phyloP scores from a whole-genome alignment of 345 rosid genomes.

The Gossypium anomalum region DNA sequence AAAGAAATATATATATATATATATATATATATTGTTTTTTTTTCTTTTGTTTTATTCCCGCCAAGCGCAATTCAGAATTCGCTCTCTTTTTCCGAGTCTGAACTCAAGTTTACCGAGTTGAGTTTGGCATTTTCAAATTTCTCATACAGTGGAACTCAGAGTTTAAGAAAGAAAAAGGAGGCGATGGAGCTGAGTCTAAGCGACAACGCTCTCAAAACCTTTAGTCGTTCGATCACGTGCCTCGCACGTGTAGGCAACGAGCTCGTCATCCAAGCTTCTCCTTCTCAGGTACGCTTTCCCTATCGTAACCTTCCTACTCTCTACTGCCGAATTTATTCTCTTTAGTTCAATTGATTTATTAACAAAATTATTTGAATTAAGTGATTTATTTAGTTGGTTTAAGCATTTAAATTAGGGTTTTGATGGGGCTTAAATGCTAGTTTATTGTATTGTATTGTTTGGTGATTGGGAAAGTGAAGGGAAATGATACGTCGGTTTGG shows the following conservation, averaged over 20 bases:
- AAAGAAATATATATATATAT: background rate
- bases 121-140: background rate
- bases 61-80: background rate
- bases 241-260: slow-evolving; percentile 85
- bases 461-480: background rate
- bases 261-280: slow-evolving; percentile 70
- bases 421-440: background rate
- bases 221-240: slow-evolving; percentile 65
- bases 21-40: background rate
- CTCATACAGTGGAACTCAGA: background rate
- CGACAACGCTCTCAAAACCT: slow-evolving; percentile 75
- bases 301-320: background rate
- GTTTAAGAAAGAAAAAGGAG: background rate
- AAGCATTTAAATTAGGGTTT: slow-evolving; percentile 9
- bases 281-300: slow-evolving; percentile 48
- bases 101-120: background rate
- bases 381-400: background rate
- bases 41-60: background rate
- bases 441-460: background rate
- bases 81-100: background rate
- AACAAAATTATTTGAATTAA: background rate
- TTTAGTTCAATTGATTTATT: background rate
- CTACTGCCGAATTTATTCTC: background rate
- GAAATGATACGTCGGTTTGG: background rate
- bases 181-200: slow-evolving; percentile 71